Conservation (phyloP, 1,284 basidiomycete species). For the Agroathelia rolfsii region DNA sequence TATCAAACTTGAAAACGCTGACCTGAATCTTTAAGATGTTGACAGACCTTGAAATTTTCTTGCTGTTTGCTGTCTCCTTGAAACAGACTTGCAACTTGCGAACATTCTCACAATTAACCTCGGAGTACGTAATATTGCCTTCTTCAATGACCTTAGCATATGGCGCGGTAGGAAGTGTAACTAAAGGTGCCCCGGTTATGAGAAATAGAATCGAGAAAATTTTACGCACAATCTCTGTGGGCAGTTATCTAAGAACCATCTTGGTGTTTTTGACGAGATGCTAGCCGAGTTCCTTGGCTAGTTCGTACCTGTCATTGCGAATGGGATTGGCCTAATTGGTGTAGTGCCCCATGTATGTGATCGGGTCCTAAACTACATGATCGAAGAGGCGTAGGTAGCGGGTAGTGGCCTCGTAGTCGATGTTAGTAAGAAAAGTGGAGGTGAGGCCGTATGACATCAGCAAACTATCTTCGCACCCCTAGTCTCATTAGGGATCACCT, state of each 20-base stretch:
- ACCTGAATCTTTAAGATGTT: conserved; percentile 97
- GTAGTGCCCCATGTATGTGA: conserved; percentile 93
- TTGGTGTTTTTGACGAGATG: conserved; percentile 91
- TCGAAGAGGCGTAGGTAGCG: conserved; percentile 97
- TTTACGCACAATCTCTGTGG: conserved; percentile 81
- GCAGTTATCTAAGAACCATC: conserved; percentile 75
- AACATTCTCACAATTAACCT: conserved; percentile 91
- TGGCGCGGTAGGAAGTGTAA: conserved; percentile 97
- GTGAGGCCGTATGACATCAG: conserved; percentile 98
- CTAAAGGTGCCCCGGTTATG: conserved; percentile 28
- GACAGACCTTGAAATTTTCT: conserved; percentile 70
- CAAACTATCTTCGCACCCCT: conserved; percentile 93
- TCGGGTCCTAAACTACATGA: conserved; percentile 84
- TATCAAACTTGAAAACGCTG: conserved; percentile 94
- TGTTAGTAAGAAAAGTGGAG: conserved; percentile 85
- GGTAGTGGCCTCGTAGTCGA: conserved; percentile 92
- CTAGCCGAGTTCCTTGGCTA: conserved; percentile 95
- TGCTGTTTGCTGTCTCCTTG: conserved; percentile 96
- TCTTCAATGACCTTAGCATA: conserved; percentile 88
- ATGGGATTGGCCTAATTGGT: conserved; percentile 78
- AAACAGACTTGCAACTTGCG: conserved; percentile 97
- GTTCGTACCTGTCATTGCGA: conserved; percentile 84
- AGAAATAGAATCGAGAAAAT: conserved; percentile 2
- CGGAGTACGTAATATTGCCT: conserved; percentile 91
- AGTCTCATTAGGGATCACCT: conserved; percentile 99